These are phyloP conservation scores for Hortiboletus flavorubellus DNA, from an alignment of 768 basidiomycete genomes.

Conservation along the genomic window DNA sequence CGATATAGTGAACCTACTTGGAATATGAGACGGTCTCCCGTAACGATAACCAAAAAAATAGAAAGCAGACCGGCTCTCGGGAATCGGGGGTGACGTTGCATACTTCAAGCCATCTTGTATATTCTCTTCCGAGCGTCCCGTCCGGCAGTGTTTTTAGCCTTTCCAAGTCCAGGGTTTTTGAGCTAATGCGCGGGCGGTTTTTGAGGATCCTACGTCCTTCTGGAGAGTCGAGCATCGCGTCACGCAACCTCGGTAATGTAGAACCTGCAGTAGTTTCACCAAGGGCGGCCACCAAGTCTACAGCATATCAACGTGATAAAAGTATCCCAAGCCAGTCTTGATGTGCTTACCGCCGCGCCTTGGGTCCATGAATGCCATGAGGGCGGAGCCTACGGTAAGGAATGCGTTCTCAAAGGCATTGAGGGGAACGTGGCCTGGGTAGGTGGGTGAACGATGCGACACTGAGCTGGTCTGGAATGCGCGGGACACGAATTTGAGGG, in stretches of 20 bases:
- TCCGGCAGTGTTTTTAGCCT: slow-evolving; percentile 63
- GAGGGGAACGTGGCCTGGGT: slow-evolving; percentile 80
- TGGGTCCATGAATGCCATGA: slow-evolving; percentile 79
- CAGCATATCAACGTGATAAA: not conserved
- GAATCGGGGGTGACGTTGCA: slow-evolving; percentile 94
- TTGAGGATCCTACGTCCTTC: slow-evolving; percentile 85
- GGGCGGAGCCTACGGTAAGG: slow-evolving; percentile 79
- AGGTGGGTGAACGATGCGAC: slow-evolving; percentile 42
- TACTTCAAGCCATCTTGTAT: slow-evolving; percentile 84
- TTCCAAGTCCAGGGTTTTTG: slow-evolving; percentile 69
- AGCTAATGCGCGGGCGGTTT: slow-evolving; percentile 79
- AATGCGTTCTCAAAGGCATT: slow-evolving; percentile 81
- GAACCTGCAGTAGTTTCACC: slow-evolving; percentile 90
- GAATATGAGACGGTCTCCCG: not conserved
- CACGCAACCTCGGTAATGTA: slow-evolving; percentile 70
- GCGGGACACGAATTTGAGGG: slow-evolving; percentile 6
- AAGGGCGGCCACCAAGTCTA: slow-evolving; percentile 94
- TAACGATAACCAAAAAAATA: not conserved
- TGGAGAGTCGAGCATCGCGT: slow-evolving; percentile 68
- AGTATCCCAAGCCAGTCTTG: not conserved
- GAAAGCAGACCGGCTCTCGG: slow-evolving; percentile 68
- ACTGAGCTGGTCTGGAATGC: slow-evolving; percentile 10
- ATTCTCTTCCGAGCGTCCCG: slow-evolving; percentile 82
- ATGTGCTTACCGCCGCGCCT: slow-evolving; percentile 70
- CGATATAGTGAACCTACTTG: slow-evolving; percentile 84